These are phyloP conservation scores for Triticum turgidum DNA, from an alignment of 176 grass and related monocot species.

Conservation along the genomic window DNA sequence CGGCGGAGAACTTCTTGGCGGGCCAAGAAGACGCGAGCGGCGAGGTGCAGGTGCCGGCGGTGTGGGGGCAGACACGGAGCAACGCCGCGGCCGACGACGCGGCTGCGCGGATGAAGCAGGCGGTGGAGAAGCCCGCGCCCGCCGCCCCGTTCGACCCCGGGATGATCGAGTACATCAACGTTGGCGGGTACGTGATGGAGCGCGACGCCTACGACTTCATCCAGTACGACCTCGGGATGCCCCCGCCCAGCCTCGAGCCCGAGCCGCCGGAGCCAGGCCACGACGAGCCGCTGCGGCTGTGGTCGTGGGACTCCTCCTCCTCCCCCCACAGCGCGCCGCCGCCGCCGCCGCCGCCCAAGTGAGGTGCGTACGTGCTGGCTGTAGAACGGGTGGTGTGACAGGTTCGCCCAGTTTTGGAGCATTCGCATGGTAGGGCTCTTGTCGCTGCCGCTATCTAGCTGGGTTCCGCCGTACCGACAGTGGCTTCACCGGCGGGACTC, in stretches of 20 bases:
- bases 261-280: background rate
- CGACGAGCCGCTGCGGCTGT: conserved; percentile 24
- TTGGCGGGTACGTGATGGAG: conserved; percentile 31
- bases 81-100: too few species aligned
- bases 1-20: background rate
- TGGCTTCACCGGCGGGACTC: background rate
- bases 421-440: background rate
- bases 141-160: background rate
- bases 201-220: conserved; percentile 29
- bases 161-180: background rate
- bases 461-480: background rate
- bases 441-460: background rate
- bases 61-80: too few species aligned
- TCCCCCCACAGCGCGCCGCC: background rate
- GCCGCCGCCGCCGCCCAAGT: background rate
- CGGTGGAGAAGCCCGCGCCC: background rate
- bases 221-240: conserved; percentile 27
- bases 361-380: background rate
- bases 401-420: background rate
- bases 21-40: background rate
- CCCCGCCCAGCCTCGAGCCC: background rate
- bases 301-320: conserved; percentile 13
- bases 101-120: too few species aligned
- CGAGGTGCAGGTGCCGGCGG: too few species aligned
- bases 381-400: background rate